Percentiles rank a stretch among this genome's conserved stretches.
These are phyloP conservation scores for Wickerhamomyces sydowiorum DNA, from an alignment of 805 yeast species.

Conservation along the genomic window DNA sequence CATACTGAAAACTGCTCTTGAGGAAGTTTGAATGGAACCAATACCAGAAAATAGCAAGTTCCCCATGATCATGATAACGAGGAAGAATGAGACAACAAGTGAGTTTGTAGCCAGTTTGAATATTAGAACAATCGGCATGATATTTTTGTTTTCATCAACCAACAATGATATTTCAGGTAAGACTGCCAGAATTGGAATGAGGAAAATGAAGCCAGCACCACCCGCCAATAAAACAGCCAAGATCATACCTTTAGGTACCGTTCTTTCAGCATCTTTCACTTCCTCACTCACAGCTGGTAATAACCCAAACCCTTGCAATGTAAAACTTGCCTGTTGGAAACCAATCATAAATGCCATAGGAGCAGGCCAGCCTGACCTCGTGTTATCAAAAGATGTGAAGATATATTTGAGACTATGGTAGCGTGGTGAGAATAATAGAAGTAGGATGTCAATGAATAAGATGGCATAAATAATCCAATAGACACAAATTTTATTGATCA, in stretches of 20 bases:
- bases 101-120: constrained; percentile 69
- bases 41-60: constrained; percentile 72
- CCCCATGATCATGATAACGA: constrained; percentile 61
- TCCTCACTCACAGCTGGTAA: constrained; percentile 79
- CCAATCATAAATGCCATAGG: constrained; percentile 71
- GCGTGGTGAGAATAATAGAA: constrained; percentile 49
- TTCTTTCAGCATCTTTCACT: constrained; percentile 67
- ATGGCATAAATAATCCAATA: constrained; percentile 73
- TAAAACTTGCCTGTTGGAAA: constrained; percentile 71
- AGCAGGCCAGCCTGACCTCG: constrained; percentile 72
- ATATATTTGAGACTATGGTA: constrained; percentile 57
- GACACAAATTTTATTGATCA: constrained; percentile 62
- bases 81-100: constrained; percentile 58
- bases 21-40: constrained; percentile 75
- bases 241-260: constrained; percentile 69
- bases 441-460: constrained; percentile 55
- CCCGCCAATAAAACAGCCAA: constrained; percentile 60
- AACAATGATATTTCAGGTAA: constrained; percentile 58
- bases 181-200: constrained; percentile 65
- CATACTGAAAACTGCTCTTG: constrained; percentile 76
- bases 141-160: constrained; percentile 56
- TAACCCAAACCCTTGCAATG: constrained; percentile 80
- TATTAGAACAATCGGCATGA: constrained; percentile 74
- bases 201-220: constrained; percentile 64
- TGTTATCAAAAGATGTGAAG: constrained; percentile 62